Percentiles rank a stretch among this genome's conserved stretches.
Evolutionary conservation across 169 alveolate species (phyloP).

Genomic region (Theileria parva): DNA sequence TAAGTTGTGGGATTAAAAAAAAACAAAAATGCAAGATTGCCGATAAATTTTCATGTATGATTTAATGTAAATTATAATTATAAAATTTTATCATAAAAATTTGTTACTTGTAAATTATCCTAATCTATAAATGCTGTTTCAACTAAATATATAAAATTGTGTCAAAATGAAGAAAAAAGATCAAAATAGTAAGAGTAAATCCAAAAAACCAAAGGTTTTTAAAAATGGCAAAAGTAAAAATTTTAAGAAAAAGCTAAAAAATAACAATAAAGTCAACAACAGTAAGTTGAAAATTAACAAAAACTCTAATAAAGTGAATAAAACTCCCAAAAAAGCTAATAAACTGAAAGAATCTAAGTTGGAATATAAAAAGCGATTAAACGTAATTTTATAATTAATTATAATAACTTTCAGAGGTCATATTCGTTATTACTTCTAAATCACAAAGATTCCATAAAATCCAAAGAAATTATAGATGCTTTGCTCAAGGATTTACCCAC

Average conservation of each 20-base stretch:
- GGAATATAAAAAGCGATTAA: conserved; percentile 46
- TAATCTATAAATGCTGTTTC: not conserved
- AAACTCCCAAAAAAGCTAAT: not conserved
- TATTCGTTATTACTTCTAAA: conserved; percentile 45
- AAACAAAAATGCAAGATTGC: not conserved
- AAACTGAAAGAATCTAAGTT: conserved; percentile 46
- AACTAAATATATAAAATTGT: not conserved
- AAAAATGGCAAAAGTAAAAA: conserved; percentile 2
- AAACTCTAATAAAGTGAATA: not conserved
- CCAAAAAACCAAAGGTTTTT: not conserved
- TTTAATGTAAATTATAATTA: not conserved
- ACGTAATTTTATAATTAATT: conserved; percentile 11
- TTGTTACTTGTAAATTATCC: not conserved
- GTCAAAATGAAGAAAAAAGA: conserved; percentile 5
- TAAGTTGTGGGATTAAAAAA: not conserved
- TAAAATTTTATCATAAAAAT: not conserved
- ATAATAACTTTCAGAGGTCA: conserved; percentile 7
- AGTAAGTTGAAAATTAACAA: not conserved
- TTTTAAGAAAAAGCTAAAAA: not conserved
- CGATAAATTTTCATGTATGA: not conserved
- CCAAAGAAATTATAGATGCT: conserved; percentile 21
- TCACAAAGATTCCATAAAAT: conserved; percentile 32
- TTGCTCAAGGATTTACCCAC: conserved; percentile 20
- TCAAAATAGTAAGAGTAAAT: conserved; percentile 5
- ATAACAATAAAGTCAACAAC: not conserved